phyloP scores from a whole-genome alignment of 2,329 filamentous ascomycete genomes.

The Fusarium pininemorale region DNA sequence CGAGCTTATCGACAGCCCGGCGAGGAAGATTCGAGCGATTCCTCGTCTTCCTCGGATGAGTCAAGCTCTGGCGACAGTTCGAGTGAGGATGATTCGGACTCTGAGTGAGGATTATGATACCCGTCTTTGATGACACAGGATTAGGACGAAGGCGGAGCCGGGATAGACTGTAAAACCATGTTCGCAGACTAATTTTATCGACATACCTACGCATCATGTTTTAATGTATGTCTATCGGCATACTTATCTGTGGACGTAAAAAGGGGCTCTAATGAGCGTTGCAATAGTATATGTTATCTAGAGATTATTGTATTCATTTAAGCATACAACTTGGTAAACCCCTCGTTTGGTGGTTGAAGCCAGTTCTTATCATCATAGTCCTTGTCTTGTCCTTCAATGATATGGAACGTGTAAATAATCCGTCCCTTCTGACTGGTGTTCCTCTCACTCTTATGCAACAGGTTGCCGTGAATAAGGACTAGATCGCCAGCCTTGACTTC shows the following conservation, averaged over 20 bases:
- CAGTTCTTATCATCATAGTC: slow-evolving; percentile 90
- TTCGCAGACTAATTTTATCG: slow-evolving; percentile 27
- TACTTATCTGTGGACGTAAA: slow-evolving; percentile 9
- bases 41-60: slow-evolving; percentile 49
- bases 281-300: neutral
- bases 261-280: slow-evolving; percentile 3
- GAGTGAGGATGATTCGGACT: slow-evolving; percentile 36
- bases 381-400: slow-evolving; percentile 82
- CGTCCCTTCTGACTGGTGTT: slow-evolving; percentile 87
- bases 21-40: slow-evolving; percentile 36
- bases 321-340: slow-evolving; percentile 75
- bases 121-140: slow-evolving; percentile 9
- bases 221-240: slow-evolving; percentile 13
- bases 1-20: slow-evolving; percentile 45
- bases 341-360: slow-evolving; percentile 84
- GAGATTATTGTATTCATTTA: slow-evolving; percentile 33
- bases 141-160: slow-evolving; percentile 13
- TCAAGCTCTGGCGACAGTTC: slow-evolving; percentile 47
- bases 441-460: slow-evolving; percentile 95
- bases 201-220: slow-evolving; percentile 38
- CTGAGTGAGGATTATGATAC: slow-evolving; percentile 33
- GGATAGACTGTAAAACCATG: slow-evolving; percentile 40
- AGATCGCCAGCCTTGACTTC: slow-evolving; percentile 92
- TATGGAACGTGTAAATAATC: slow-evolving; percentile 97
- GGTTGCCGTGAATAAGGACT: slow-evolving; percentile 94